Base-by-base conservation (phyloP, 345 rosid genomes). In the Erucastrum elatum region DNA sequence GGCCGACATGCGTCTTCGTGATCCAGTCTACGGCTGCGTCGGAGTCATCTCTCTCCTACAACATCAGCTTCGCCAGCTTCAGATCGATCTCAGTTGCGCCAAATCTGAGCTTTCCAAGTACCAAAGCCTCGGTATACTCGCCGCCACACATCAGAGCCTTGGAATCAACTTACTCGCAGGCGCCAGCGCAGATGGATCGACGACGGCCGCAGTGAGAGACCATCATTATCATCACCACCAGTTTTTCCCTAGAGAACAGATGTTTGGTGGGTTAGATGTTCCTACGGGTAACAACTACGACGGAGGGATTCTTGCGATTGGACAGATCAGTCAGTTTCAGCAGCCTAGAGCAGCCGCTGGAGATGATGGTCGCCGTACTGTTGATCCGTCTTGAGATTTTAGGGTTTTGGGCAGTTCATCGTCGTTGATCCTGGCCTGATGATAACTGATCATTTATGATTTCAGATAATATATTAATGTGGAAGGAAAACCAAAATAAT, bases 1-100 rank as follows among this genome's bases (percentile, higher is more conserved):
- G 46, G 93, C 95, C 0, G 93, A 92, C 79, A 86, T 88, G 71
- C 92, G 98, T 10, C 95, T 88, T 59, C 94, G 85, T 1, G 97
- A 94, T 13, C 98, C 97, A 0, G 93, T 94, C 33, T 92, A 94
- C 21, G 97, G 98, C 35, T 92, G 98, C n/a, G 93, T 92, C 0
- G 93, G 96, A 0, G 80, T 87, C 10, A 90, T 94, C 76, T 86
- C 94, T 16, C 75, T 90, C 34, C 90, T 92, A 12, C 97, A 92
- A 64, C 96, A 90, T 69, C 82, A 77, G 64, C 90, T 92, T 4
- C 87, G 87, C 80, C 85, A 83, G 68, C 77, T 89, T 46, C 94
- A 87, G 29, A 31, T 6, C 12, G 91, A 87, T 75, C 89, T 91
- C 49, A 84, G 84, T 84, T 81, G 88, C 4, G 92, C 92, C 0